A percentile compares a stretch with the other conserved stretches of the same genome.
Evolutionary conservation across 352 stramenopile genomes (phyloP).

Genomic region (Phytophthora pisi): DNA sequence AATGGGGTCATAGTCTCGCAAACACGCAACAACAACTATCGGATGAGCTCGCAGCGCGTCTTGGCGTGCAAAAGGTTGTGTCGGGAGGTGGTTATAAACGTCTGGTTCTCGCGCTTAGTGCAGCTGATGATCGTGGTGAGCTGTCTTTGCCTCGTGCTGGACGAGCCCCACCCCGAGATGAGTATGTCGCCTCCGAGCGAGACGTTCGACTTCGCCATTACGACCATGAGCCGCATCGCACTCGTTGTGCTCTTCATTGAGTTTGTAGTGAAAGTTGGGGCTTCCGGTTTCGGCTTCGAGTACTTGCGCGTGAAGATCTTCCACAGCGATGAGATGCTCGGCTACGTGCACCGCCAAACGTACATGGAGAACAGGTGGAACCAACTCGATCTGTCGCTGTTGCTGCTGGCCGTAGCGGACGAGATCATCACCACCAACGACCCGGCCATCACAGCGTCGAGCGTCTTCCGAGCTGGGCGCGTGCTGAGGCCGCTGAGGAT

Average conservation of each 20-base stretch:
- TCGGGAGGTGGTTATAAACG: conserved; percentile 32
- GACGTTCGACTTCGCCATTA: conserved; percentile 40
- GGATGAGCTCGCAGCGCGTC: conserved; percentile 2
- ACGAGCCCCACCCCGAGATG: conserved; percentile 74
- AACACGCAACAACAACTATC: conserved; percentile 14
- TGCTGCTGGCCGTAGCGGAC: conserved; percentile 63
- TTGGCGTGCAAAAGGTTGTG: conserved; percentile 37
- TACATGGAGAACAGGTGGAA: conserved; percentile 86
- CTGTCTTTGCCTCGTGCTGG: conserved; percentile 71
- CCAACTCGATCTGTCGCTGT: conserved; percentile 66
- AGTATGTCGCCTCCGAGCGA: conserved; percentile 46
- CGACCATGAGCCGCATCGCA: conserved; percentile 48
- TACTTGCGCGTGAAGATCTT: conserved; percentile 68
- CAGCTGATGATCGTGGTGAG: conserved; percentile 78
- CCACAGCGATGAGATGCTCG: conserved; percentile 64
- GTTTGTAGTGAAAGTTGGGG: conserved; percentile 64
- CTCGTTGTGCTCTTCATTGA: conserved; percentile 63
- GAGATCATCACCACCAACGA: conserved; percentile 58
- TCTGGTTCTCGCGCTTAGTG: conserved; percentile 61
- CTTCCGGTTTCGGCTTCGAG: conserved; percentile 60
- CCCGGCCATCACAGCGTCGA: conserved; percentile 45
- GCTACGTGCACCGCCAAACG: conserved; percentile 64
- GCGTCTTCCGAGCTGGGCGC: conserved; percentile 71
- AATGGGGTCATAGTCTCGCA: conserved; percentile 12
- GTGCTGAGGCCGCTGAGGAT: conserved; percentile 74